A percentile compares a stretch with the other conserved stretches of the same genome.
phyloP scores from a whole-genome alignment of 257 asterid species.

The Handroanthus guayacan region DNA sequence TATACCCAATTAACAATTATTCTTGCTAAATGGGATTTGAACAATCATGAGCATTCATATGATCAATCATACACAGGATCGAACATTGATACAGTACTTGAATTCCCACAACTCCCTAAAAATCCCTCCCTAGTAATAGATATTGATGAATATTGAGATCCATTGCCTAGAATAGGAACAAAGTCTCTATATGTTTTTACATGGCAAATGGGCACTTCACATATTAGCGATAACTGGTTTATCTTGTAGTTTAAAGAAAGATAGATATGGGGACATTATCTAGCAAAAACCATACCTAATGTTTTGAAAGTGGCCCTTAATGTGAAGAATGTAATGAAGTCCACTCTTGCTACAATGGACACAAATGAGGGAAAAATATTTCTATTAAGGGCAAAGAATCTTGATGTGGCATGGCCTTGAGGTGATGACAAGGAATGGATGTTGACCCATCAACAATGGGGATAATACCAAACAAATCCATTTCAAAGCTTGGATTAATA shows the following conservation, averaged over 20 bases:
- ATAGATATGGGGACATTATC: constrained; percentile 42
- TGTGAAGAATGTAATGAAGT: constrained; percentile 32
- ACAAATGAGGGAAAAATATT: constrained; percentile 1
- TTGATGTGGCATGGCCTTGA: constrained; percentile 46
- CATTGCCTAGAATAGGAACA: constrained; percentile 41
- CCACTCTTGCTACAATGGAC: constrained; percentile 43
- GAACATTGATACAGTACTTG: too few relatives aligned
- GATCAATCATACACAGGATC: neutral
- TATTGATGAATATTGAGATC: constrained; percentile 31
- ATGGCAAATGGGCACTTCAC: constrained; percentile 39
- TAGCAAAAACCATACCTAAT: constrained; percentile 45
- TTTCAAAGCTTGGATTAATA: constrained; percentile 45
- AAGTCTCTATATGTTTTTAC: constrained; percentile 28
- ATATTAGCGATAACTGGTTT: constrained; percentile 37
- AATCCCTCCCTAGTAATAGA: constrained; percentile 19
- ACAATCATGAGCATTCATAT: too few relatives aligned
- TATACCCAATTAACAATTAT: too few relatives aligned
- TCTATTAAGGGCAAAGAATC: constrained; percentile 42
- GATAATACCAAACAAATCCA: constrained; percentile 68
- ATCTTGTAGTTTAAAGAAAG: constrained; percentile 30
- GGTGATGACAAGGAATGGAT: constrained; percentile 59
- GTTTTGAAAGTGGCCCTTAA: constrained; percentile 31
- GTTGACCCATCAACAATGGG: constrained; percentile 68
- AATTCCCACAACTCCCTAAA: too few relatives aligned
- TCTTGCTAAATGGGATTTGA: too few relatives aligned